These are phyloP conservation scores for Maudiozyma pseudohumilis DNA, from an alignment of 805 yeast genomes.

Conservation along the genomic window DNA sequence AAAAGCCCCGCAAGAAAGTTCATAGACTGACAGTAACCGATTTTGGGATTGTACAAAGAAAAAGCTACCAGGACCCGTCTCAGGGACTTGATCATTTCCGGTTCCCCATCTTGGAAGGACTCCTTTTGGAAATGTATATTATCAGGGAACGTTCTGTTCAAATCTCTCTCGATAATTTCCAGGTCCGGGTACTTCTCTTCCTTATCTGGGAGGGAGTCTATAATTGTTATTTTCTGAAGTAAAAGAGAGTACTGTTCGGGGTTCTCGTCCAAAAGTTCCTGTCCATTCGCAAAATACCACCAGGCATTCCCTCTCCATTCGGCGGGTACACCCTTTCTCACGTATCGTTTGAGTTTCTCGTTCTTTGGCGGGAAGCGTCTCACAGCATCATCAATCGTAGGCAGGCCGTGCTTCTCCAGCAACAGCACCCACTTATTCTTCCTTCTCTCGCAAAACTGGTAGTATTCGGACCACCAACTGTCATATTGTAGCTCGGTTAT, in stretches of 20 bases:
- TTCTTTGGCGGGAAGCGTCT: slow-evolving; percentile 66
- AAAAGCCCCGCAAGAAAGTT: slow-evolving; percentile 86
- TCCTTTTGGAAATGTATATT: slow-evolving; percentile 63
- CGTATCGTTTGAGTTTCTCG: slow-evolving; percentile 67
- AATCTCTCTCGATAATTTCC: slow-evolving; percentile 88
- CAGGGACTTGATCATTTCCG: slow-evolving; percentile 56
- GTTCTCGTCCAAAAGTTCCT: slow-evolving; percentile 58
- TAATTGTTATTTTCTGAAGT: slow-evolving; percentile 48
- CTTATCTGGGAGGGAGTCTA: slow-evolving; percentile 6
- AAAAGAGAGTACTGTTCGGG: slow-evolving; percentile 65
- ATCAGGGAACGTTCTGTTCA: slow-evolving; percentile 92
- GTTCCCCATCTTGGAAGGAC: slow-evolving; percentile 33
- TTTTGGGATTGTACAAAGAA: slow-evolving; percentile 74
- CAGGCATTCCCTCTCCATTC: slow-evolving; percentile 97
- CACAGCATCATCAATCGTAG: slow-evolving; percentile 40
- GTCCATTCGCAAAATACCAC: slow-evolving; percentile 89
- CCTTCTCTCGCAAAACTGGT: slow-evolving; percentile 51
- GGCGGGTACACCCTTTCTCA: slow-evolving; percentile 89
- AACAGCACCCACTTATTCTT: slow-evolving; percentile 68
- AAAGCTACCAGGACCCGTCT: slow-evolving; percentile 78
- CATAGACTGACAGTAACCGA: slow-evolving; percentile 93
- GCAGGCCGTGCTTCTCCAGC: slow-evolving; percentile 59
- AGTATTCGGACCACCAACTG: slow-evolving; percentile 65
- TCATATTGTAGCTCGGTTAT: slow-evolving; percentile 51
- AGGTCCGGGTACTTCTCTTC: slow-evolving; percentile 39